Conservation (phyloP, 1,284 basidiomycete genomes). For the Prillingera fragicola region DNA sequence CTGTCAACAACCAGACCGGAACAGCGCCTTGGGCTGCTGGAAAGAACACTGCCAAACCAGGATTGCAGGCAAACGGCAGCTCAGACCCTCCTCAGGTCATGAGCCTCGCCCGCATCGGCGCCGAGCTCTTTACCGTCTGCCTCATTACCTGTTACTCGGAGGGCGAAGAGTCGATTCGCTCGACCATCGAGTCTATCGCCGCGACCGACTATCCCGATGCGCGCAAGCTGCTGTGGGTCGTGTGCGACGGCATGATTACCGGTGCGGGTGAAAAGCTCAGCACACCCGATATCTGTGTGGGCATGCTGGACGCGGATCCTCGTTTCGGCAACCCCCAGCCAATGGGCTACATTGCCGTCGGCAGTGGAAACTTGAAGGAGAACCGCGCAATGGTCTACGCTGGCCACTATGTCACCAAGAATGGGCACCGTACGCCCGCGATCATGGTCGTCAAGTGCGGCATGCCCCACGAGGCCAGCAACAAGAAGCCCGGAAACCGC, state of each 20-base stretch:
- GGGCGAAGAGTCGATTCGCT: slow-evolving; percentile 83
- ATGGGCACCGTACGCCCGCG: slow-evolving; percentile 85
- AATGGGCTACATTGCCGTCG: slow-evolving; percentile 91
- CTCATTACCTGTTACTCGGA: slow-evolving; percentile 98
- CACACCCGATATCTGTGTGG: slow-evolving; percentile 94
- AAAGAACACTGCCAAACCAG: background rate
- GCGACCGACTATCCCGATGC: slow-evolving; percentile 83
- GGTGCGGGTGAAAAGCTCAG: slow-evolving; percentile 90
- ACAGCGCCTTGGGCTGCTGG: slow-evolving; percentile 80
- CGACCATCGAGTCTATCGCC: slow-evolving; percentile 89
- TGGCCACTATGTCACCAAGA: slow-evolving; percentile 74
- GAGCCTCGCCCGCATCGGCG: slow-evolving; percentile 78
- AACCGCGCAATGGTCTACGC: slow-evolving; percentile 99
- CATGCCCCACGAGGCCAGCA: slow-evolving; percentile 67
- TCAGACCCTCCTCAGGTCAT: slow-evolving; percentile 57
- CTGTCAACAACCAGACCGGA: slow-evolving; percentile 77
- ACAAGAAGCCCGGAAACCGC: slow-evolving; percentile 94
- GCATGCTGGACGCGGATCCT: slow-evolving; percentile 84
- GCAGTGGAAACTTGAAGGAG: slow-evolving; percentile 77
- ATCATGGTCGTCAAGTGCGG: slow-evolving; percentile 97
- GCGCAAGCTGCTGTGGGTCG: slow-evolving; percentile 86
- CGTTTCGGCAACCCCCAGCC: slow-evolving; percentile 94
- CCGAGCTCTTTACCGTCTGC: slow-evolving; percentile 90
- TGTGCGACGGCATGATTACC: slow-evolving; percentile 99
- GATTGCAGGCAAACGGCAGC: background rate